phyloP scores from a whole-genome alignment of 2,329 filamentous ascomycete species.

The Colletotrichum somersetense region DNA sequence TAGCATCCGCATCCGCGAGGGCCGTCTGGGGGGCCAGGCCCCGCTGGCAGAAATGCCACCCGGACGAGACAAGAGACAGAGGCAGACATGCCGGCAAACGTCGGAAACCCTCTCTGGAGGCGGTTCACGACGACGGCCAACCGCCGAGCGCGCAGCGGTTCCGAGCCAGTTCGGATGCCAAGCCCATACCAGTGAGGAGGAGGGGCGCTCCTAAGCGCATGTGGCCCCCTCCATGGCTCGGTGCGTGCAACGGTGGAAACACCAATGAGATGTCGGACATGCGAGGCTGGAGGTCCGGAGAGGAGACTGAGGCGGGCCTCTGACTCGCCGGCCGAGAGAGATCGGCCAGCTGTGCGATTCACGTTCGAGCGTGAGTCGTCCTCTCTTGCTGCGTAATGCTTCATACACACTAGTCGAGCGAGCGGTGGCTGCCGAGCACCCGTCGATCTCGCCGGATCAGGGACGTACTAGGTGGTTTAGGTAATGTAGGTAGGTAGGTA shows the following conservation, averaged over 20 bases:
- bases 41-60: slow-evolving; percentile 2
- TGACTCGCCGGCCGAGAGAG: slow-evolving; percentile 39
- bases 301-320: slow-evolving; percentile 21
- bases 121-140: slow-evolving; percentile 4
- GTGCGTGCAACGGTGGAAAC: slow-evolving; percentile 19
- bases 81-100: slow-evolving; percentile 12
- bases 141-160: slow-evolving; percentile 4
- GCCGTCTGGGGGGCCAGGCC: slow-evolving; percentile 8
- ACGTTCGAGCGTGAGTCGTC: slow-evolving; percentile 34
- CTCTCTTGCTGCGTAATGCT: slow-evolving; percentile 3
- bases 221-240: slow-evolving; percentile 24
- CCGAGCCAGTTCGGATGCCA: slow-evolving; percentile 18
- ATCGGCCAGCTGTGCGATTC: slow-evolving; percentile 37
- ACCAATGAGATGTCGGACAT: slow-evolving; percentile 29
- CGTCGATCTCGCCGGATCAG: slow-evolving; percentile 33
- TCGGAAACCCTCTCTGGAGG: neutral
- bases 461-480: slow-evolving; percentile 7
- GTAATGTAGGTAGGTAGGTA: neutral
- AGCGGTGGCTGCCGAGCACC: slow-evolving; percentile 34
- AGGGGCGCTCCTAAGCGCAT: slow-evolving; percentile 33
- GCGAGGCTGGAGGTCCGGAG: slow-evolving; percentile 33
- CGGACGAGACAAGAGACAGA: neutral
- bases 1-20: neutral
- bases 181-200: slow-evolving; percentile 22
- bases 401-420: slow-evolving; percentile 5